Base-by-base conservation (phyloP, 306 rosid species). In the Citrullus amarus region DNA sequence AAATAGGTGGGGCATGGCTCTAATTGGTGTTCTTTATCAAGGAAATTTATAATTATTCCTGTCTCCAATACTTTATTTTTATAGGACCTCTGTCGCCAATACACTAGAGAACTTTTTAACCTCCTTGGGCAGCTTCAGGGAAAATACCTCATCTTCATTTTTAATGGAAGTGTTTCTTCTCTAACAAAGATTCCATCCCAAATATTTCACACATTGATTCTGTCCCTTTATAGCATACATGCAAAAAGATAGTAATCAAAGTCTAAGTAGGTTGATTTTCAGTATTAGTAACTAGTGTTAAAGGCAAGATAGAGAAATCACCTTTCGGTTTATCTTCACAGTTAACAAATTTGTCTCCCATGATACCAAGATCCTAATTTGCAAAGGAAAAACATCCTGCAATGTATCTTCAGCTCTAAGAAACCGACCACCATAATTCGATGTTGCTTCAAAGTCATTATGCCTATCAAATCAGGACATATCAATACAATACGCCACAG, bases 311-410 rank as follows among this genome's bases (percentile, higher is more conserved):
- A 78, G 60, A 69, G 76, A 71, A 75, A 80, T 61, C 69, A 93
- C 98, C 97, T 89, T 87, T 82, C 84, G 87, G 88, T 83, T 81
- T 82, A 93, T 86, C 86, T 87, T 93, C 72, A 89, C 97, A 17
- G 76, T 83, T 83, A 91, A 84, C 7, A 91, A 90, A 82, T 86
- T 87, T 84, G 90, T 88, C 72, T 89, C 91, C 88, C 87, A 77
- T 32, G 90, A 91, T 80, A 88, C 90, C 81, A 78, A 83, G 70
- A 93, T 86, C 85, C 88, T 90, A 83, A 93, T 83, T 83, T 91
- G 89, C 83, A 93, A 84, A 76, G 93, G 86, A 79, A 90, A 90
- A 80, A 89, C 83, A 81, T 90, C 93, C 41, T 65, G 87, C 39
- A 78, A 78, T 59, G 77, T 60, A 76, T 86, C 87, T 78, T 87